These are phyloP conservation scores for Dujonia santamariae DNA, from an alignment of 1,139 yeast genomes.

Conservation along the genomic window DNA sequence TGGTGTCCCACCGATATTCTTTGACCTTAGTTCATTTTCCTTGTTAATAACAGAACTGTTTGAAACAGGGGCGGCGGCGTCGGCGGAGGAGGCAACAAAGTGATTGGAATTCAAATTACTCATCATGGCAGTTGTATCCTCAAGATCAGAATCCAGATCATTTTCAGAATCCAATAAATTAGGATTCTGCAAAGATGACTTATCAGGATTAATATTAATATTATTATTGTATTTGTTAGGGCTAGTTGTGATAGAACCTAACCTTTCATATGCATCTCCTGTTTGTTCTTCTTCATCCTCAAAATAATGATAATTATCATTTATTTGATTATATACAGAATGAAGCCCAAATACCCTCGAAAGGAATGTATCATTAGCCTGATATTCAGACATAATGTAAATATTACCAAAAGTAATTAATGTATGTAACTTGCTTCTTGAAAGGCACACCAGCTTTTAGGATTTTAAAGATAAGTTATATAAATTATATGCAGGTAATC, in stretches of 20 bases:
- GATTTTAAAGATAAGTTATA: too few relatives aligned
- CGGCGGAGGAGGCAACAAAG: conserved; percentile 4
- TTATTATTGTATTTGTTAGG: not conserved
- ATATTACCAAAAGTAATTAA: not conserved
- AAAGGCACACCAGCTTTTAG: too few relatives aligned
- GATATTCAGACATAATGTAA: conserved; percentile 7
- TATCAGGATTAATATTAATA: too few relatives aligned
- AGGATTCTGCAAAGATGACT: too few relatives aligned
- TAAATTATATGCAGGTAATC: too few relatives aligned
- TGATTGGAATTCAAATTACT: not conserved
- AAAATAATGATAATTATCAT: conserved; percentile 37
- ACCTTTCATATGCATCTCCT: conserved; percentile 5
- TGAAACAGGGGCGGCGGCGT: conserved; percentile 4
- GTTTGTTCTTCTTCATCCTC: conserved; percentile 15
- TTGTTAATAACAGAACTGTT: not conserved
- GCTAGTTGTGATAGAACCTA: not conserved
- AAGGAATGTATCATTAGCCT: conserved; percentile 46
- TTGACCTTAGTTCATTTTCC: not conserved
- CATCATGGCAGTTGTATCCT: not conserved
- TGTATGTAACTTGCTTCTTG: too few relatives aligned
- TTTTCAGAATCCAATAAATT: conserved; percentile 8
- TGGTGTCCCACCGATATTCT: too few relatives aligned
- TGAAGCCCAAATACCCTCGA: conserved; percentile 56
- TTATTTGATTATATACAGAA: conserved; percentile 43
- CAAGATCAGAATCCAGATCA: conserved; percentile 8